phyloP scores from a whole-genome alignment of 2,329 filamentous ascomycete genomes.

The Venturia carpophila region DNA sequence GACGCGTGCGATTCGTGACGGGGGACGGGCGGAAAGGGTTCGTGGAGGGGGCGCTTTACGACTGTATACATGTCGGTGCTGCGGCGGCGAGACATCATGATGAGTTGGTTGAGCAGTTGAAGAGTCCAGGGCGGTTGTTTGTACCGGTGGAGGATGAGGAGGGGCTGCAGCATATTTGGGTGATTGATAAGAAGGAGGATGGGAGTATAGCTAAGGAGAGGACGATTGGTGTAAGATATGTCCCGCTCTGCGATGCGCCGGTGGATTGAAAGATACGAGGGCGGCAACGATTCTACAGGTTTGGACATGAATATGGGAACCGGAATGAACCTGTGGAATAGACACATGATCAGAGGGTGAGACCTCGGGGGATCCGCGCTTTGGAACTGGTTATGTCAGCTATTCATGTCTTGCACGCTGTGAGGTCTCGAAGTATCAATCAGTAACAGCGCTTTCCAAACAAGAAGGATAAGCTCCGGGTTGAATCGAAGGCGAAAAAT shows the following conservation, averaged over 20 bases:
- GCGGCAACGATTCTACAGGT: background rate
- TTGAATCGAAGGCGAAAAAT: too few species aligned
- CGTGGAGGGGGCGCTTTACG: slow-evolving; percentile 54
- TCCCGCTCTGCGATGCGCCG: slow-evolving; percentile 66
- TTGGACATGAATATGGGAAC: background rate
- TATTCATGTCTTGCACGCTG: background rate
- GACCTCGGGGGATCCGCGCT: background rate
- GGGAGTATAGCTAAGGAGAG: slow-evolving; percentile 55
- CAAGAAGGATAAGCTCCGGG: too few species aligned
- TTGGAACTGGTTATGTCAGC: background rate
- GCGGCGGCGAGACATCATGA: slow-evolving; percentile 67
- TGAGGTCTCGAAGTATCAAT: background rate
- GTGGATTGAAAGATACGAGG: slow-evolving; percentile 16
- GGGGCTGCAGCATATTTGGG: slow-evolving; percentile 59
- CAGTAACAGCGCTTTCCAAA: too few species aligned
- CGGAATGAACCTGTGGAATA: background rate
- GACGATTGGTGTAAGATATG: slow-evolving; percentile 66
- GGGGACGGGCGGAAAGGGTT: slow-evolving; percentile 54
- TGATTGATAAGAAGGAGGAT: slow-evolving; percentile 61
- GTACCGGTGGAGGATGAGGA: slow-evolving; percentile 55
- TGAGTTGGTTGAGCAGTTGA: slow-evolving; percentile 67
- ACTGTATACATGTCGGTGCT: slow-evolving; percentile 93
- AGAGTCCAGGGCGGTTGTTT: slow-evolving; percentile 69
- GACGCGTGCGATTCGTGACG: slow-evolving; percentile 61
- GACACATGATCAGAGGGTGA: background rate